phyloP scores from a whole-genome alignment of 345 rosid species.

The Syzygium grande region DNA sequence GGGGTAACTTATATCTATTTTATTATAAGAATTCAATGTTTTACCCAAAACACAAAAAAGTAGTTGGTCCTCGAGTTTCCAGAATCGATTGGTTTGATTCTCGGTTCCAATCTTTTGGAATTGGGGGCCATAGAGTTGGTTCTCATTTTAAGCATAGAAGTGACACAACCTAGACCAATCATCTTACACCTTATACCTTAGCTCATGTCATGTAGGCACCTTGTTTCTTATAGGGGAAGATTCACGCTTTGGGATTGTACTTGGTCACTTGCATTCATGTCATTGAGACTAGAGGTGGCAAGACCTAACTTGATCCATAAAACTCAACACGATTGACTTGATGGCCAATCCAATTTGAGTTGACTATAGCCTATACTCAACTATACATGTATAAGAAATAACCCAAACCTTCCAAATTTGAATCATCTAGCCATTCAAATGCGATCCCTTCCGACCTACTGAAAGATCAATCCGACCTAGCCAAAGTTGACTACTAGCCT shows the following conservation, averaged over 20 bases:
- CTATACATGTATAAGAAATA: background rate
- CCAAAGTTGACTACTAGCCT: background rate
- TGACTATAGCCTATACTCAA: background rate
- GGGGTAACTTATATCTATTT: background rate
- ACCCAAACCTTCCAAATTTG: background rate
- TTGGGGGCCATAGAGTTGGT: background rate
- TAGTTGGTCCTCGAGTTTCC: background rate
- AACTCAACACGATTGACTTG: background rate
- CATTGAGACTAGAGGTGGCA: background rate
- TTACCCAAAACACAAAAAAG: background rate
- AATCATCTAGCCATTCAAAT: background rate
- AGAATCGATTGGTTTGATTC: background rate
- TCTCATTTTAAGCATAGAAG: fast-evolving
- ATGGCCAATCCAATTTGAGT: background rate
- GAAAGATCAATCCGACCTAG: fast-evolving
- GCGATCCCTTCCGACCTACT: fast-evolving
- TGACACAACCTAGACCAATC: background rate
- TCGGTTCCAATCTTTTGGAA: background rate
- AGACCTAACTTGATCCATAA: background rate
- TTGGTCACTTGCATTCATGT: background rate
- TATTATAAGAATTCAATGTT: too few relatives aligned
- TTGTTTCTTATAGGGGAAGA: background rate
- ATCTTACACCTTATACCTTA: background rate
- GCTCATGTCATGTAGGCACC: background rate
- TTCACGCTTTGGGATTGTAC: background rate